Percentiles rank a stretch among this genome's conserved stretches.
Evolutionary conservation across 306 rosid genomes (phyloP).

Genomic region (Medicago arabica): DNA sequence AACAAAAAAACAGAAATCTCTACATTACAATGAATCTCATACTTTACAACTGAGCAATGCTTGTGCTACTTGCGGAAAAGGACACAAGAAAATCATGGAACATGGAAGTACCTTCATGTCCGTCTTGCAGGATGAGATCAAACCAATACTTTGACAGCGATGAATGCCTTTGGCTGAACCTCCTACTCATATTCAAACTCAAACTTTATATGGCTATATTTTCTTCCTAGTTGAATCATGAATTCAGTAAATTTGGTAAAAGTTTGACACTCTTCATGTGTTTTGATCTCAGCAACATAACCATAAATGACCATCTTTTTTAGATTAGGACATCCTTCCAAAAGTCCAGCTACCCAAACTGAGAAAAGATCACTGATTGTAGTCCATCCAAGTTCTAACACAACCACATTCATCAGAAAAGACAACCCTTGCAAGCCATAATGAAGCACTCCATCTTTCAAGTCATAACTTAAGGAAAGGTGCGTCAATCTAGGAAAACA

Average conservation of each 20-base stretch:
- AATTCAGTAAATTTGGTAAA: slow-evolving; percentile 66
- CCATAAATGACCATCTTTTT: slow-evolving; percentile 70
- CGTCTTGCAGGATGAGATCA: not conserved
- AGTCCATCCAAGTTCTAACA: slow-evolving; percentile 89
- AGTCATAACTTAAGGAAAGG: slow-evolving; percentile 65
- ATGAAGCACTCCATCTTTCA: slow-evolving; percentile 61
- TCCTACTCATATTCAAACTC: slow-evolving; percentile 65
- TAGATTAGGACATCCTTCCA: slow-evolving; percentile 77
- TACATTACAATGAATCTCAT: slow-evolving; percentile 17
- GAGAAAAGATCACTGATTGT: slow-evolving; percentile 71
- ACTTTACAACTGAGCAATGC: slow-evolving; percentile 41
- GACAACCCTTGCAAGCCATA: slow-evolving; percentile 75
- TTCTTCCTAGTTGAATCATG: slow-evolving; percentile 71
- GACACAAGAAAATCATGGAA: slow-evolving; percentile 23
- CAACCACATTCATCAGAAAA: slow-evolving; percentile 62
- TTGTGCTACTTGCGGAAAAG: slow-evolving; percentile 20
- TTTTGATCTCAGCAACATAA: slow-evolving; percentile 65
- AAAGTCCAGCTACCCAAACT: slow-evolving; percentile 73
- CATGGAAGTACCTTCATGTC: slow-evolving; percentile 38
- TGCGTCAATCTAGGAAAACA: slow-evolving; percentile 68
- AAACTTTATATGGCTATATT: slow-evolving; percentile 60
- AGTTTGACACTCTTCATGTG: slow-evolving; percentile 64
- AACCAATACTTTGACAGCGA: slow-evolving; percentile 25
- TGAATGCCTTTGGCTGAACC: slow-evolving; percentile 1
- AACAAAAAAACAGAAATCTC: slow-evolving; percentile 8